Evolutionary conservation across 2,329 filamentous ascomycete species (phyloP).

Genomic region (Arthrinium phaeospermum): DNA sequence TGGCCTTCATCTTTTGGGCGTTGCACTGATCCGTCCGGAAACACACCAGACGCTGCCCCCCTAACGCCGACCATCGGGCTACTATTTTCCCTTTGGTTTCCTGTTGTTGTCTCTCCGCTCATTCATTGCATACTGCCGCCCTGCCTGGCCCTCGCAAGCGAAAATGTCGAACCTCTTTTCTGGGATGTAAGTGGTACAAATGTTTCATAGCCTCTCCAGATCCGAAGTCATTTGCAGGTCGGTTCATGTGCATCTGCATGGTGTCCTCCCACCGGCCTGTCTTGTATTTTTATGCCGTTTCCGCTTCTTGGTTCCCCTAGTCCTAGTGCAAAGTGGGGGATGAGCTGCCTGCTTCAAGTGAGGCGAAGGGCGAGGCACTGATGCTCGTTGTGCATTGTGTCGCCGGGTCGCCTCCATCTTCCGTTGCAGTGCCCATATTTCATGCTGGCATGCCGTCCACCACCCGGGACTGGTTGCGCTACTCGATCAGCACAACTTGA

Average conservation of each 20-base stretch:
- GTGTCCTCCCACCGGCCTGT: slow-evolving; percentile 10
- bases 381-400: slow-evolving; percentile 3
- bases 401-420: slow-evolving; percentile 5
- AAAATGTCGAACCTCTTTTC: slow-evolving; percentile 67
- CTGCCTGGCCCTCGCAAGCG: slow-evolving; percentile 27
- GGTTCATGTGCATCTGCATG: neutral
- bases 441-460: neutral
- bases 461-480: slow-evolving; percentile 1
- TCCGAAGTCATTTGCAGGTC: neutral
- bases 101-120: neutral
- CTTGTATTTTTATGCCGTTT: slow-evolving; percentile 15
- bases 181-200: slow-evolving; percentile 60
- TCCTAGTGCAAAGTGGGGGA: slow-evolving; percentile 17
- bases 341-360: slow-evolving; percentile 3
- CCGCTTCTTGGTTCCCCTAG: slow-evolving; percentile 15
- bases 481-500: neutral
- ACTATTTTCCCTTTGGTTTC: neutral
- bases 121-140: neutral
- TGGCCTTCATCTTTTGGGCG: neutral
- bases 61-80: neutral
- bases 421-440: slow-evolving; percentile 12
- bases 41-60: neutral
- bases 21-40: neutral
- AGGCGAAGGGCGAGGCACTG: slow-evolving; percentile 6
- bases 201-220: slow-evolving; percentile 15